These are phyloP conservation scores for Fragaria iinumae DNA, from an alignment of 306 rosid genomes.

Conservation along the genomic window DNA sequence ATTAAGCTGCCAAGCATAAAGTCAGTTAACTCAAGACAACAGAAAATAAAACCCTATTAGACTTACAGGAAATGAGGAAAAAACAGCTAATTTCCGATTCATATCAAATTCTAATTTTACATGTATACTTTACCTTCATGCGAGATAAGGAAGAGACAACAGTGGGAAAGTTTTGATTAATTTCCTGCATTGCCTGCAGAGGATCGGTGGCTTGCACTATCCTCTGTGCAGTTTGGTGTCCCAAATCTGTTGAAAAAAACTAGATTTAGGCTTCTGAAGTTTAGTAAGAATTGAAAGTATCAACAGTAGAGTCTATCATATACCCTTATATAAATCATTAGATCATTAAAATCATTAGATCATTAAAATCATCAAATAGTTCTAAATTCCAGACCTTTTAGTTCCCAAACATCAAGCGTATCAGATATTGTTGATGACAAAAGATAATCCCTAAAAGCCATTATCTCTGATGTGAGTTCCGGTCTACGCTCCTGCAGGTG, in stretches of 20 bases:
- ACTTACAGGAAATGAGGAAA: neutral
- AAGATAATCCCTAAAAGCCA: slow-evolving; percentile 92
- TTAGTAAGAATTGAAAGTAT: neutral
- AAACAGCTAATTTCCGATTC: slow-evolving; percentile 3
- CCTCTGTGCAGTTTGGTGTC: slow-evolving; percentile 98
- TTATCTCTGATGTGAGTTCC: slow-evolving; percentile 77
- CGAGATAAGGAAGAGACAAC: slow-evolving; percentile 97
- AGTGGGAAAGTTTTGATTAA: slow-evolving; percentile 93
- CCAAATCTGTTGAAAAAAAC: slow-evolving; percentile 64
- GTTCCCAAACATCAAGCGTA: slow-evolving; percentile 97
- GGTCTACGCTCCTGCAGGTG: slow-evolving; percentile 82
- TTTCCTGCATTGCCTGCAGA: slow-evolving; percentile 95
- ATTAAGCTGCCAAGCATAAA: slow-evolving; percentile 61
- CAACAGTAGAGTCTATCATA: neutral
- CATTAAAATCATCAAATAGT: slow-evolving; percentile 10
- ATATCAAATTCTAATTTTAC: neutral
- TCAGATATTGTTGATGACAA: slow-evolving; percentile 87
- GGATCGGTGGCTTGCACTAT: slow-evolving; percentile 98
- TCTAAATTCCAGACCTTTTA: slow-evolving; percentile 55
- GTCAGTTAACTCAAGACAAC: slow-evolving; percentile 26
- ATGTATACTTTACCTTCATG: slow-evolving; percentile 64
- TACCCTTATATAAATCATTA: neutral
- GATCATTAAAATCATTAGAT: neutral
- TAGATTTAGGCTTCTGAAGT: slow-evolving; percentile 21
- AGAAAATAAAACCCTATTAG: neutral